Conservation (phyloP, 345 rosid genomes). For the Acer campestre region DNA sequence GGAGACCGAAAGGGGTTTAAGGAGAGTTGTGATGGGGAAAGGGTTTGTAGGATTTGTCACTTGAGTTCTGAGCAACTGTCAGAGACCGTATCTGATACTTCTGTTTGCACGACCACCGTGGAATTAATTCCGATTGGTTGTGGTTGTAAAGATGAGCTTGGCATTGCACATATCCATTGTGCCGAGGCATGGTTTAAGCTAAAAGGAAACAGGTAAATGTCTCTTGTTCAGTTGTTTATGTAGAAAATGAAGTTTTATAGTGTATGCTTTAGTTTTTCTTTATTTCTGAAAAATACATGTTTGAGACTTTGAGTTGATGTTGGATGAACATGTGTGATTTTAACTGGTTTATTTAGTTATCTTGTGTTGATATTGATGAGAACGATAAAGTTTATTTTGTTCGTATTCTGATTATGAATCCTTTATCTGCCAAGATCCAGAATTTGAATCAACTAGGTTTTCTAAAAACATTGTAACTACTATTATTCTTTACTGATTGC, state of each 20-base stretch:
- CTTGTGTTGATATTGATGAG: not conserved
- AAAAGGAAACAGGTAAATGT: constrained; percentile 80
- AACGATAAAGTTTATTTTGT: not conserved
- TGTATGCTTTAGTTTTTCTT: not conserved
- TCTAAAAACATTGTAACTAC: no score
- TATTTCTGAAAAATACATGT: not conserved
- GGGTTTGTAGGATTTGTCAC: constrained; percentile 87
- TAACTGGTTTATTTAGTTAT: not conserved
- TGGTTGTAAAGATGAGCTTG: constrained; percentile 90
- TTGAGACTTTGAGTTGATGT: not conserved
- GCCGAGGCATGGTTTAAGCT: constrained; percentile 96
- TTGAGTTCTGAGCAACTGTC: constrained; percentile 60
- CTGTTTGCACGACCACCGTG: constrained; percentile 21
- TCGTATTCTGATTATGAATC: not conserved
- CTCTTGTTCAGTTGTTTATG: not conserved
- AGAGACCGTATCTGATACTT: constrained; percentile 25
- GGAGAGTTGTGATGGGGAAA: constrained; percentile 50
- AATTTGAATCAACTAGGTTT: not conserved
- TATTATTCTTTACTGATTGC: not conserved
- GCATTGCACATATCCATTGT: constrained; percentile 74
- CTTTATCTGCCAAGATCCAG: not conserved
- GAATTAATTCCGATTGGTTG: constrained; percentile 84
- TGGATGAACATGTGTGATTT: constrained; percentile 4
- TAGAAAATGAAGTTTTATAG: not conserved
- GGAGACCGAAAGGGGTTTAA: constrained; percentile 29